Evolutionary conservation across 2,329 filamentous ascomycete species (phyloP), one percentile per base, ranked within the genome.

Genomic region (Hysterium pulicare): DNA sequence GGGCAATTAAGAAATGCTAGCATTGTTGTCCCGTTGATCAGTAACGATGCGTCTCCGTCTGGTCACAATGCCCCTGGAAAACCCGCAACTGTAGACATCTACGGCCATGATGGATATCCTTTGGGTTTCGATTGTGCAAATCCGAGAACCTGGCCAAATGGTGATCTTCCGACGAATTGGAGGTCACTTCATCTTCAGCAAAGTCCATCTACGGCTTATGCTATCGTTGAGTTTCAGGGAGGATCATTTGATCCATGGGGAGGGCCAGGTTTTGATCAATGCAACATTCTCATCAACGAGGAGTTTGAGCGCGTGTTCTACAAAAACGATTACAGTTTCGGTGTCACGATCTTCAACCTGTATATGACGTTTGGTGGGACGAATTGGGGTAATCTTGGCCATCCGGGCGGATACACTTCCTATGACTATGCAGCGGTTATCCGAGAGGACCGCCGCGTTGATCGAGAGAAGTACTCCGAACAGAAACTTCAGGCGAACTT

Each of bases 341-440:
- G 81, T 0, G 76, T 83, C 2, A 81, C 78, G 0, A 78, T 91
- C 6, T 71, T 89, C 44, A 90, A 83, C 51, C 57, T 88, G 1
- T 90, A 90, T 61, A 90, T 90, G 87, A 81, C 82, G 0, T 87
- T 77, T 50, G 87, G 87, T 11, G 87, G 87, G 5, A 90, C 87
- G 0, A 93, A 91, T 59, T 91, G 87, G 87, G 87, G 87, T 0
- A 90, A 89, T 48, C 64, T 88, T 4, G 84, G 86, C 0, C 80
- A 88, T 50, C 75, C 83, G 8, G 82, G 81, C 31, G 71, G 59
- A 6, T 73, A 75, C 51, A 74, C 72, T 0, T 76, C 72, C 3
- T 83, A 83, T 54, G 79, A 83, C 53, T 83, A 82, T 51, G 76
- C 78, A 4, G 73, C 81, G 4, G 70, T 74, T 5, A 87, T 91